These are phyloP conservation scores for Dendryphion nanum DNA, from an alignment of 2,329 filamentous ascomycete genomes.

Conservation along the genomic window DNA sequence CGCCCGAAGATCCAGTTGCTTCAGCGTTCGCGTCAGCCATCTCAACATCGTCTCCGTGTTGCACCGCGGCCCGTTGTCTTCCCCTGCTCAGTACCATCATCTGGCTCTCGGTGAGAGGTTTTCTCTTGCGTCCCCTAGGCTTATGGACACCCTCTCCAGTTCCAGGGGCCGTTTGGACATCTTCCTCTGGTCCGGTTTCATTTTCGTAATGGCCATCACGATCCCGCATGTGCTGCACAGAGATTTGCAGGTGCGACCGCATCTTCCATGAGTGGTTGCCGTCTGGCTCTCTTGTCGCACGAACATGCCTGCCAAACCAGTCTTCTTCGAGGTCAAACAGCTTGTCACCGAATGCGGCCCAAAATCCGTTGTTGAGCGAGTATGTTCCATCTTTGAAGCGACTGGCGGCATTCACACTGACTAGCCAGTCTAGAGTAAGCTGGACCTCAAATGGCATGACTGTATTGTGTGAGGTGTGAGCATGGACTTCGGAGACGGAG, in stretches of 20 bases:
- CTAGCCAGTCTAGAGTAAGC: constrained; percentile 31
- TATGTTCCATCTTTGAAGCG: constrained; percentile 20
- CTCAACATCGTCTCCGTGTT: not conserved
- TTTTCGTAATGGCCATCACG: too few species aligned
- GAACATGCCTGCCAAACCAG: constrained; percentile 31
- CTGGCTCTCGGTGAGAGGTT: too few species aligned
- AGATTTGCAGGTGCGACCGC: too few species aligned
- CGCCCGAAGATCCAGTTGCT: too few species aligned
- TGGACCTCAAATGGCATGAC: constrained; percentile 34
- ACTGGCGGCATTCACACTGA: constrained; percentile 20
- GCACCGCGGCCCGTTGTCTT: too few species aligned
- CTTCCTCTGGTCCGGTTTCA: too few species aligned
- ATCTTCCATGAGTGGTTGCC: not conserved
- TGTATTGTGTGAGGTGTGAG: constrained; percentile 27
- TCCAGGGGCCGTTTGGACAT: too few species aligned
- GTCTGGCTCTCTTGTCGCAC: constrained; percentile 14
- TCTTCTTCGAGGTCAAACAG: constrained; percentile 26
- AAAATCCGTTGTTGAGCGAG: constrained; percentile 19
- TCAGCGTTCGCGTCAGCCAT: not conserved
- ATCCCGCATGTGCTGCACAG: too few species aligned
- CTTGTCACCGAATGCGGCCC: constrained; percentile 34
- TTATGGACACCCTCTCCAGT: too few species aligned
- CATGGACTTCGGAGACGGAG: constrained; percentile 47
- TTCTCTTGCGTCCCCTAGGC: too few species aligned
- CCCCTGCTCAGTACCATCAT: too few species aligned